Base-by-base conservation (phyloP, 345 rosid genomes). In the Erodium maritimum region DNA sequence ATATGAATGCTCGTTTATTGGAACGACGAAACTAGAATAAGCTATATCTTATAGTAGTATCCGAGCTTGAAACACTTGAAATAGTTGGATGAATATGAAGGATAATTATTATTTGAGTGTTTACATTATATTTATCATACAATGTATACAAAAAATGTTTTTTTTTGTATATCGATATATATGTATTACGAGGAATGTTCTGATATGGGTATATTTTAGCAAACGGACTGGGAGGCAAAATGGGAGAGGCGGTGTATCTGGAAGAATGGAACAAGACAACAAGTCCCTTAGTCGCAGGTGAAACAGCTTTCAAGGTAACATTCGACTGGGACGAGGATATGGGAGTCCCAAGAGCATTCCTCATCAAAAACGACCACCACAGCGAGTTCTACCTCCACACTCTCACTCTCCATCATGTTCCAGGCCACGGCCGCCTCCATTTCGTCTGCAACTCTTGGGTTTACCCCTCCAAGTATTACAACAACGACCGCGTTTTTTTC, bases 381-480 rank as follows among this genome's bases (percentile, higher is more conserved):
- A 71, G 65, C 48, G 72, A 78, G 59, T 78, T 78, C 65, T 78
- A 71, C 65, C 69, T 78, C 13, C 71, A 58, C 67, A 74, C 70
- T 52, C 53, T 78, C 68, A 69, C 79, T 0, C 74, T 78, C 11
- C 72, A 69, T 46, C 74, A 64, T 46, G 79, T 78, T 57, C 79
- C 82, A 9, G 79, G 75, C 13, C 65, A 69, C 37, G 77, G 77
- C 29, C 62, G 65, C 54, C 57, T 71, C 59, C 82, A 68, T 58
- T 78, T 78, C 19, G 71, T 69, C n/a, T 78, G 82, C 82, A 78
- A 78, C 59, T 74, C 82, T 0, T 78, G 82, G 82, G 68, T 77
- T 57, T 77, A 74, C 57, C 79, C 82, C 23, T 55, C 74, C 21
- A 57, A 66, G 29, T 52, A 37, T 14, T 71, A 78, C 23, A 55